These are phyloP conservation scores for Acacia melanoxylon DNA, from an alignment of 306 rosid species.

Conservation along the genomic window DNA sequence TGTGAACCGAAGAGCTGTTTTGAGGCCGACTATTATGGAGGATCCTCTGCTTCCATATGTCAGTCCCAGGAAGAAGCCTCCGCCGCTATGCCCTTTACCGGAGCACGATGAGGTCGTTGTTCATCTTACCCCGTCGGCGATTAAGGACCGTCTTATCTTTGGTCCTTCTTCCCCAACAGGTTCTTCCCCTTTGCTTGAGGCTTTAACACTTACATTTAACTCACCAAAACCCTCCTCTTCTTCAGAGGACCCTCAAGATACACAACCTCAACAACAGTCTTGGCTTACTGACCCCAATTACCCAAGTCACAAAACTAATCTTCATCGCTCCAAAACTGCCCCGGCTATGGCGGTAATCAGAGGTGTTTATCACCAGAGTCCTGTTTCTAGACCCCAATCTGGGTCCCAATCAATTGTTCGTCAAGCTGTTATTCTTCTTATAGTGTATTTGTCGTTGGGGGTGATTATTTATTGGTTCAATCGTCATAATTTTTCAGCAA, in stretches of 20 bases:
- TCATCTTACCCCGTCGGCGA: constrained; percentile 69
- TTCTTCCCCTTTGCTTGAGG: constrained; percentile 57
- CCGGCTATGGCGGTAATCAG: constrained; percentile 92
- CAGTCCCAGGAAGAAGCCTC: constrained; percentile 56
- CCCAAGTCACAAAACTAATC: constrained; percentile 61
- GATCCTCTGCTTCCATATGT: constrained; percentile 79
- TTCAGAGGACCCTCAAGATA: constrained; percentile 40
- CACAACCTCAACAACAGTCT: constrained; percentile 37
- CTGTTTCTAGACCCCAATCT: constrained; percentile 54
- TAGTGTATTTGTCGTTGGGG: constrained; percentile 68
- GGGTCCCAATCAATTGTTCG: constrained; percentile 60
- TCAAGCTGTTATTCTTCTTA: constrained; percentile 68
- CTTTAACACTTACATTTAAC: constrained; percentile 54
- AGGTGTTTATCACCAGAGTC: constrained; percentile 33
- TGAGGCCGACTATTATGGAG: constrained; percentile 51
- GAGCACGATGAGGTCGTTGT: constrained; percentile 67
- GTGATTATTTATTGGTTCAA: constrained; percentile 78
- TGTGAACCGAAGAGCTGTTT: not conserved
- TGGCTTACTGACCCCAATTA: constrained; percentile 79
- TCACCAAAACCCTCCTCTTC: constrained; percentile 55
- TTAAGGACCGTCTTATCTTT: constrained; percentile 86
- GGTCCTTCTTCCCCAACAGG: constrained; percentile 66
- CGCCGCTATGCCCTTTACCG: constrained; percentile 55
- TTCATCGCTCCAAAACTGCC: constrained; percentile 93
- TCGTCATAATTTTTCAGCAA: constrained; percentile 55